Base-by-base conservation (phyloP, 2,329 filamentous ascomycete species). In the Diatrype stigma region DNA sequence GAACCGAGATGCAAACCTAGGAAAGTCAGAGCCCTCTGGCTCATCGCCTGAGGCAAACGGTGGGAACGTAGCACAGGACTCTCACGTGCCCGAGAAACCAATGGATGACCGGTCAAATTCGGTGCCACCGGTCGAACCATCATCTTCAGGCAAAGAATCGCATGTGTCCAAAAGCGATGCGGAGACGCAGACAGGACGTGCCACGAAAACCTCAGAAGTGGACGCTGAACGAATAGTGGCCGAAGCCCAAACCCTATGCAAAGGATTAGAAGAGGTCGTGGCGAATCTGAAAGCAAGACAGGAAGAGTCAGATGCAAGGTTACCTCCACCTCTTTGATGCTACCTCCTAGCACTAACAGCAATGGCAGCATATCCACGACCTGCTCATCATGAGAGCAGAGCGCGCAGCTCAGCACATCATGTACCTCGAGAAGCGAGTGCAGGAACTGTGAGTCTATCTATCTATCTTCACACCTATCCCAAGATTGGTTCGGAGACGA, bases 361-460 rank as follows among this genome's bases (percentile, higher is more conserved):
- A 30, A 30, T 45, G 49, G 28, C 58, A 82, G 73, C 81, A 85
- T 57, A 84, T 88, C 51, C 82, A 86, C 60, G 74, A 74, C 22
- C 67, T 86, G 30, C 76, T 86, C 21, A 74, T 83, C 48, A 76
- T 76, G 40, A 77, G 81, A 53, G 76, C 80, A 51, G 78, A 85
- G 62, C 73, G 73, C 35, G 76, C 84, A 47, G 76, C 79, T 40
- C 73, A 81, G 56, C 78, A 78, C 48, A 81, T 87, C 51, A 72
- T 82, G 22, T 78, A 80, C 51, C 72, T 87, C 14, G 81, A 87
- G 59, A 74, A 74, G 35, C 77, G 81, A 42, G 72, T 87, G 42
- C 62, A 73, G 38, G 76, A 84, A 54, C 71, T 87, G 79, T 85
- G 66, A 64, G 72, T 66, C 45, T 42, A 47, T 53, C 42, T 28